Percentiles rank a stretch among this genome's conserved stretches.
Evolutionary conservation across 768 basidiomycete species (phyloP).

Genomic region (Chlorophyllum brunneum): DNA sequence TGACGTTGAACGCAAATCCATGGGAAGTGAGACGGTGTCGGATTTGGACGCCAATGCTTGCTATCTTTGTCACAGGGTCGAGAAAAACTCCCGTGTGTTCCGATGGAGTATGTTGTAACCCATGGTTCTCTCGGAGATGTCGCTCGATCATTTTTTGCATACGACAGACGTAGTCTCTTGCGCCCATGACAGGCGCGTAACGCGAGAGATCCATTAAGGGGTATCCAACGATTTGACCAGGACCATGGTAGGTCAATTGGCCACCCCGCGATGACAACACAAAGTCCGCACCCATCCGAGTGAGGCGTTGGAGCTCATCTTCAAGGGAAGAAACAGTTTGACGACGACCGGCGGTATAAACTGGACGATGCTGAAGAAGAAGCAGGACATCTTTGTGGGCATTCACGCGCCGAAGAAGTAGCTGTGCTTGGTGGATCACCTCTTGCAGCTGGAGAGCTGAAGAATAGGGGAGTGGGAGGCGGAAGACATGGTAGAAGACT

Average conservation of each 20-base stretch:
- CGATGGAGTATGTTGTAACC: slow-evolving; percentile 51
- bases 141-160: slow-evolving; percentile 69
- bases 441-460: slow-evolving; percentile 70
- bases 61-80: slow-evolving; percentile 77
- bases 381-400: slow-evolving; percentile 64
- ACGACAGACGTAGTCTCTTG: slow-evolving; percentile 80
- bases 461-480: slow-evolving; percentile 72
- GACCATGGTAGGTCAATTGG: slow-evolving; percentile 95
- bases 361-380: slow-evolving; percentile 86
- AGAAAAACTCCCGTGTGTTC: slow-evolving; percentile 92
- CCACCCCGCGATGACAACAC: slow-evolving; percentile 81
- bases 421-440: slow-evolving; percentile 62
- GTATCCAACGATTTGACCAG: slow-evolving; percentile 96
- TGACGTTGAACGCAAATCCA: slow-evolving; percentile 92
- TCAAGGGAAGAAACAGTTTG: slow-evolving; percentile 61
- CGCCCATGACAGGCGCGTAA: slow-evolving; percentile 64
- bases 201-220: slow-evolving; percentile 88
- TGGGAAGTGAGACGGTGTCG: slow-evolving; percentile 93
- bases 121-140: slow-evolving; percentile 60
- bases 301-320: slow-evolving; percentile 61
- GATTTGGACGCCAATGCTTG: slow-evolving; percentile 95
- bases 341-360: slow-evolving; percentile 92
- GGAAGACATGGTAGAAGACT: slow-evolving; percentile 75
- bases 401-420: slow-evolving; percentile 38
- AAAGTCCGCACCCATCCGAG: slow-evolving; percentile 82